A percentile compares a stretch with the other conserved stretches of the same genome.
Conservation (phyloP, 2,329 filamentous ascomycete species). For the Clarireedia monteithiana region DNA sequence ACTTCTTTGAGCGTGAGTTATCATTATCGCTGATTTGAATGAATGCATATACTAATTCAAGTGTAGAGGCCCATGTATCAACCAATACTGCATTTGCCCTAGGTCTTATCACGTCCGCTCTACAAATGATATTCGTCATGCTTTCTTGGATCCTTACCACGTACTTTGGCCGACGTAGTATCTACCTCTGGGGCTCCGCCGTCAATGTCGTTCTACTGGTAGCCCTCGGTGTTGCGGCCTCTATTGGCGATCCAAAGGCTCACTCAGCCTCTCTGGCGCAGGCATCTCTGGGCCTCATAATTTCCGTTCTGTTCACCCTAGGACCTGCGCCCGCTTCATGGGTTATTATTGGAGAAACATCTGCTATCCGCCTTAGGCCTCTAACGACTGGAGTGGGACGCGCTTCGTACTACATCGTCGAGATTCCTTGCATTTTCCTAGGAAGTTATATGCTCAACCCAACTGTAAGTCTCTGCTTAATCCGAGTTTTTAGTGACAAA, state of each 20-base stretch:
- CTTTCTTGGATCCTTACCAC: slow-evolving; percentile 59
- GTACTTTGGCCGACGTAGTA: slow-evolving; percentile 54
- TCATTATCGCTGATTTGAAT: slow-evolving; percentile 9
- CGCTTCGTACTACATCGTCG: slow-evolving; percentile 53
- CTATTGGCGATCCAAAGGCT: slow-evolving; percentile 33
- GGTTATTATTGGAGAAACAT: slow-evolving; percentile 62
- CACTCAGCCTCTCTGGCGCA: slow-evolving; percentile 42
- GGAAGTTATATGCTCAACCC: slow-evolving; percentile 52
- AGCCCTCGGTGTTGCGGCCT: slow-evolving; percentile 51
- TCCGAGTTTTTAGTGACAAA: too few species aligned
- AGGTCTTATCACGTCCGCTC: slow-evolving; percentile 56
- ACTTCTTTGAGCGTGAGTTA: slow-evolving; percentile 42
- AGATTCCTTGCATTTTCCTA: slow-evolving; percentile 61
- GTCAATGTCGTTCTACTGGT: slow-evolving; percentile 48
- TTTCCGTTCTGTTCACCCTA: slow-evolving; percentile 57
- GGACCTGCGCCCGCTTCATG: slow-evolving; percentile 57
- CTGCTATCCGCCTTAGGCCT: slow-evolving; percentile 54
- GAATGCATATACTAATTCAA: slow-evolving; percentile 23
- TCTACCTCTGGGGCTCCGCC: slow-evolving; percentile 53
- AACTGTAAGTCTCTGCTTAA: too few species aligned
- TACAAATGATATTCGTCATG: slow-evolving; percentile 56
- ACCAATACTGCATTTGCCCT: slow-evolving; percentile 50
- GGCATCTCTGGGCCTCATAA: slow-evolving; percentile 54
- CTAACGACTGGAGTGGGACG: slow-evolving; percentile 60
- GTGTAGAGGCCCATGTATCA: slow-evolving; percentile 51